Evolutionary conservation across 1,284 basidiomycete species (phyloP).

Genomic region (Ustilago cynodontis): DNA sequence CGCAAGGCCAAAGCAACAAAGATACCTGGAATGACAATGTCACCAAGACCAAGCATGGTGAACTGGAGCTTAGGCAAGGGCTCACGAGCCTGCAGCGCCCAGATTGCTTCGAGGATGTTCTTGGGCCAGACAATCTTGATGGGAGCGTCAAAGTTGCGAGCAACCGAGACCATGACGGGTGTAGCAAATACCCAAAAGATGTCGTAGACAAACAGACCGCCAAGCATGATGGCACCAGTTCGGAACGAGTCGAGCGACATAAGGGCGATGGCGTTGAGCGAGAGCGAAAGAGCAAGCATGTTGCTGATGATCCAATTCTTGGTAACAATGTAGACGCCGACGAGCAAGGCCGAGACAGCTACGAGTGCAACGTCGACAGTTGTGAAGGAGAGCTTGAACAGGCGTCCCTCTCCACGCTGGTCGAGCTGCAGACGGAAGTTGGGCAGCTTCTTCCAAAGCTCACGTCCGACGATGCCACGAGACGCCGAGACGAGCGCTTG

Average conservation of each 20-base stretch:
- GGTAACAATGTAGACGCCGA: constrained; percentile 76
- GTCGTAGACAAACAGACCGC: constrained; percentile 68
- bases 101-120: constrained; percentile 62
- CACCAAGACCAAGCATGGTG: constrained; percentile 92
- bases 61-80: constrained; percentile 74
- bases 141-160: constrained; percentile 90
- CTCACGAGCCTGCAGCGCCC: constrained; percentile 23
- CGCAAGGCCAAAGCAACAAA: constrained; percentile 89
- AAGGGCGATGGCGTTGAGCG: constrained; percentile 83
- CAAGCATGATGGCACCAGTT: constrained; percentile 85
- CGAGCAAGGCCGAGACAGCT: constrained; percentile 78
- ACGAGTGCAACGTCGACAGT: constrained; percentile 76
- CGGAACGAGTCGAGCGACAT: constrained; percentile 90
- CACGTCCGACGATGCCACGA: constrained; percentile 31
- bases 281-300: constrained; percentile 84
- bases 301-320: constrained; percentile 81
- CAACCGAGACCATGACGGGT: constrained; percentile 75
- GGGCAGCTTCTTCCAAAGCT: constrained; percentile 52
- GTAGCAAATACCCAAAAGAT: constrained; percentile 69
- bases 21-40: constrained; percentile 89
- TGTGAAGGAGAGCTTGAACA: constrained; percentile 67
- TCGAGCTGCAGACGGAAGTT: constrained; percentile 42
- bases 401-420: constrained; percentile 44
- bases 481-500: constrained; percentile 41
- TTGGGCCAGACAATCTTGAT: constrained; percentile 75